Conservation (phyloP, 2,329 filamentous ascomycete genomes). For the Neocucurbitaria cava region DNA sequence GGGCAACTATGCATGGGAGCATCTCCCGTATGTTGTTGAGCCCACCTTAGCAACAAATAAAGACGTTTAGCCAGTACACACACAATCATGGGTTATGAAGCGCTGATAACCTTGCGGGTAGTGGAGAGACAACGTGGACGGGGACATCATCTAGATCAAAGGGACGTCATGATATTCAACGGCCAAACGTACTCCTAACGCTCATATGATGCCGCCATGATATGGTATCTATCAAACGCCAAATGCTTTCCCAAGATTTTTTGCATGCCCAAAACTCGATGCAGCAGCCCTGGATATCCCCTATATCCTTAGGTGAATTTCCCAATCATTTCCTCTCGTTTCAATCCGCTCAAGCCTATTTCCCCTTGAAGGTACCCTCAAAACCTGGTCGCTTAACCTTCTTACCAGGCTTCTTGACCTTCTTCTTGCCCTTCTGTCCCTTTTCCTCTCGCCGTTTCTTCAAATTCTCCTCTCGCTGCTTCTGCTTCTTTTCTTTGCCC, state of each 20-base stretch:
- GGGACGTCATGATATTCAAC: conserved; percentile 32
- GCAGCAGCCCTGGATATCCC: neutral
- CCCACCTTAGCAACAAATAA: too few relatives aligned
- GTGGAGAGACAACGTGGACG: too few relatives aligned
- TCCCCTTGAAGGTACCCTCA: conserved; percentile 70
- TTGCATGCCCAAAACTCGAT: conserved; percentile 11
- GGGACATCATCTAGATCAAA: neutral
- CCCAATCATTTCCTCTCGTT: neutral
- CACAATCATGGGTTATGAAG: too few relatives aligned
- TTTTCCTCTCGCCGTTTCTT: conserved; percentile 77
- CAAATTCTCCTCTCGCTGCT: conserved; percentile 62
- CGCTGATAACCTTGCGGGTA: too few relatives aligned
- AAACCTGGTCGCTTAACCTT: conserved; percentile 64
- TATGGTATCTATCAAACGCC: conserved; percentile 43
- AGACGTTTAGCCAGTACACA: too few relatives aligned
- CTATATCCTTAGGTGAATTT: neutral
- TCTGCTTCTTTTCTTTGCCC: conserved; percentile 57
- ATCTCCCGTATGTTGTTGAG: too few relatives aligned
- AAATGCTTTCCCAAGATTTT: conserved; percentile 30
- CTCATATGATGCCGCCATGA: conserved; percentile 33
- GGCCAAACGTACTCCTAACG: conserved; percentile 30
- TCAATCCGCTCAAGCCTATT: conserved; percentile 14
- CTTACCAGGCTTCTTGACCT: conserved; percentile 60
- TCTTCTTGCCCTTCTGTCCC: conserved; percentile 72
- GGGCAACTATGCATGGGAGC: too few relatives aligned